phyloP scores from a whole-genome alignment of 2,329 filamentous ascomycete species.

The Blastomyces emzantsi region DNA sequence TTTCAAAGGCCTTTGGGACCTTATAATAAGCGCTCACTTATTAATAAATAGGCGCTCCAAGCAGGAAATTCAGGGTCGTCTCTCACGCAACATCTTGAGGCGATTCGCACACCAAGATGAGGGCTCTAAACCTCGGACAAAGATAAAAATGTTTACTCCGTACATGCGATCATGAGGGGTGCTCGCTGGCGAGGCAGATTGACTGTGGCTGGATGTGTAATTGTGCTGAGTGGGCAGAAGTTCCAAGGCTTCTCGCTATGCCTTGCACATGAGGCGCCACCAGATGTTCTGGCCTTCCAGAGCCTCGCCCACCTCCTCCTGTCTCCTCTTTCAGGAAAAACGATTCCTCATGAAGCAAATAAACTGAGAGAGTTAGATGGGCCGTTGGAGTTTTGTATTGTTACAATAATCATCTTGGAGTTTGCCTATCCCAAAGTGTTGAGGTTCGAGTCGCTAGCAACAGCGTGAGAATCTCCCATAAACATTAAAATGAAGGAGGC shows the following conservation, averaged over 20 bases:
- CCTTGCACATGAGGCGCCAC: neutral
- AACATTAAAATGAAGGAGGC: neutral
- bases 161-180: neutral
- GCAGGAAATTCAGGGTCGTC: neutral
- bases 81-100: neutral
- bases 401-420: neutral
- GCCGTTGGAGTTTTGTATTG: neutral
- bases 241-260: neutral
- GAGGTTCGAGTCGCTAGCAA: neutral
- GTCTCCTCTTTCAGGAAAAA: neutral
- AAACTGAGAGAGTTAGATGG: no score
- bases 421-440: neutral
- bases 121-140: neutral
- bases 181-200: neutral
- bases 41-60: neutral
- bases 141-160: no score
- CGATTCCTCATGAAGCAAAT: neutral
- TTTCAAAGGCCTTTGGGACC: neutral
- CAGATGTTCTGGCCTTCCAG: neutral
- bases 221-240: neutral
- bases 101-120: neutral
- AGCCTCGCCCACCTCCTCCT: neutral
- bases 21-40: neutral
- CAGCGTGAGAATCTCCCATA: neutral
- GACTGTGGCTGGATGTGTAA: neutral